Conservation (phyloP, 2,329 filamentous ascomycete species). For the Calonectria multiphialidica region DNA sequence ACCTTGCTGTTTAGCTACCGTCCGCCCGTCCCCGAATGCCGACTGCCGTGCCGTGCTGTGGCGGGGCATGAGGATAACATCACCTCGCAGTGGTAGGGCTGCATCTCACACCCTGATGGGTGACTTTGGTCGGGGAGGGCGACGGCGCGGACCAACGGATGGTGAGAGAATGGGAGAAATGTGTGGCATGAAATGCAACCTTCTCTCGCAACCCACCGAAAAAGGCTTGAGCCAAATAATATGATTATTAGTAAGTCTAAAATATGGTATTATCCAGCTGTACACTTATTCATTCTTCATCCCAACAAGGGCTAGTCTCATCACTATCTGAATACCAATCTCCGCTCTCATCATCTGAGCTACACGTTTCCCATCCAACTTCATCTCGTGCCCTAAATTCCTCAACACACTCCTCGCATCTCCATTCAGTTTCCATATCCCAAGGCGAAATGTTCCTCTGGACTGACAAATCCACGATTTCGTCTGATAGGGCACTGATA, state of each 20-base stretch:
- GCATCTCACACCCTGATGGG: not conserved
- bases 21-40: not conserved
- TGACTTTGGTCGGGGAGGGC: not conserved
- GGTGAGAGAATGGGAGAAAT: too few species aligned
- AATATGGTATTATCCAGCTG: too few species aligned
- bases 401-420: not conserved
- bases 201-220: too few species aligned
- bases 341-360: not conserved
- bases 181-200: too few species aligned
- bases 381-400: not conserved
- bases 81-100: not conserved
- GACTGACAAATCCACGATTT: conserved; percentile 9
- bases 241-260: too few species aligned
- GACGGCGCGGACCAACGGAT: too few species aligned
- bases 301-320: too few species aligned
- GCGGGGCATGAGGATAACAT: not conserved
- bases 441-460: conserved; percentile 15
- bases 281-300: too few species aligned
- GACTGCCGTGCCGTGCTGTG: not conserved
- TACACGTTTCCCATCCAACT: not conserved
- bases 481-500: conserved; percentile 11
- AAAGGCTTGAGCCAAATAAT: too few species aligned
- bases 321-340: not conserved
- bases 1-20: not conserved
- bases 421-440: not conserved